A percentile compares a stretch with the other conserved stretches of the same genome.
Conservation (phyloP, 176 grass and related monocot genomes). For the Avena eriantha region DNA sequence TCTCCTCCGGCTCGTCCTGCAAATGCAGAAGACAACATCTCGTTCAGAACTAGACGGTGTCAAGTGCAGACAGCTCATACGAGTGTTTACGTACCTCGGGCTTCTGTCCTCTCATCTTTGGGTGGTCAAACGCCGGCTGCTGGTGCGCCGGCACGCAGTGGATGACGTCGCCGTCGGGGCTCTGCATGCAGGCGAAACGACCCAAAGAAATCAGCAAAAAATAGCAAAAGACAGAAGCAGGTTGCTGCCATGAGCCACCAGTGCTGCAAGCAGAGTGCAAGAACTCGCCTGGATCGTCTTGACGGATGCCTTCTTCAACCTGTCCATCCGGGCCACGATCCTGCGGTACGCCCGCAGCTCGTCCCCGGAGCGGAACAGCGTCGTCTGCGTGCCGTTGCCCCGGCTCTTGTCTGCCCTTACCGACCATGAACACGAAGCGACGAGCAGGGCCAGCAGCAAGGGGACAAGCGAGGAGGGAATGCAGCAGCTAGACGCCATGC, state of each 20-base stretch:
- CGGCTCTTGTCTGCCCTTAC: neutral
- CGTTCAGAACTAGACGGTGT: neutral
- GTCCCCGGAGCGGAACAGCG: conserved; percentile 19
- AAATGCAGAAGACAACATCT: neutral
- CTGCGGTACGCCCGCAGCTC: conserved; percentile 46
- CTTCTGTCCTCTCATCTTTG: conserved; percentile 55
- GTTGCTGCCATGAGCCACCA: neutral
- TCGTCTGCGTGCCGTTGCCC: neutral
- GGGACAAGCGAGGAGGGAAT: neutral
- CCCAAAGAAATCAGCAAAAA: conserved; percentile 8
- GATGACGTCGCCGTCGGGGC: conserved; percentile 79
- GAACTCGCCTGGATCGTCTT: conserved; percentile 62
- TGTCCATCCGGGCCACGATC: conserved; percentile 51
- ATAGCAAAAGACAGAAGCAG: neutral
- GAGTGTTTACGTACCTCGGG: conserved; percentile 76
- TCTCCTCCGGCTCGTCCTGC: conserved; percentile 60
- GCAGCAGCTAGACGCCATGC: conserved; percentile 37
- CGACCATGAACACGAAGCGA: conserved; percentile 1
- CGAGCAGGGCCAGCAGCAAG: conserved; percentile 25
- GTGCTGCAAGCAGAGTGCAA: neutral
- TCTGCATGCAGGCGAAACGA: conserved; percentile 49
- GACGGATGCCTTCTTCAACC: conserved; percentile 53
- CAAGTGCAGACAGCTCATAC: neutral
- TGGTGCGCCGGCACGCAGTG: conserved; percentile 73
- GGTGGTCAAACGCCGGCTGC: conserved; percentile 84